These are phyloP conservation scores for Schizothecium vesticola DNA, from an alignment of 495 filamentous ascomycete genomes.

Conservation along the genomic window DNA sequence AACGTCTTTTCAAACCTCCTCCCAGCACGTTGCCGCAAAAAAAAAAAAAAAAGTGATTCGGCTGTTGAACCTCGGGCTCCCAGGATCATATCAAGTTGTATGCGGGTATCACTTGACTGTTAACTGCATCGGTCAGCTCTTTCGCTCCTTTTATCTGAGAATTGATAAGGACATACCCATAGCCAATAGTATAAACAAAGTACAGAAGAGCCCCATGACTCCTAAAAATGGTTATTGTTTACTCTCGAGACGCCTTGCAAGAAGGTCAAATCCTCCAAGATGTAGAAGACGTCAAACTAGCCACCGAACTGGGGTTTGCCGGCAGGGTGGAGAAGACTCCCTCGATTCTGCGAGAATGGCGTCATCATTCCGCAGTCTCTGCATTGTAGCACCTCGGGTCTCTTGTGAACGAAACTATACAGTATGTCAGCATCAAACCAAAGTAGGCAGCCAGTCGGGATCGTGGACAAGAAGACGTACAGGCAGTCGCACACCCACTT, in stretches of 20 bases:
- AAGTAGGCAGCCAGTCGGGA: background rate
- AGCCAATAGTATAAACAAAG: background rate
- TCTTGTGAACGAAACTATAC: background rate
- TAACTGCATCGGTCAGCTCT: background rate
- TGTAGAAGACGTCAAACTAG: background rate
- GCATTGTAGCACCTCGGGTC: conserved; percentile 1
- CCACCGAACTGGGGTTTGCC: background rate
- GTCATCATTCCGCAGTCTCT: background rate
- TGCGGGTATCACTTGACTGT: background rate
- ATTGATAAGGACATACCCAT: background rate
- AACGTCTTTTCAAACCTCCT: background rate
- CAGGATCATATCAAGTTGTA: background rate
- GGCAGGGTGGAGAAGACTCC: background rate
- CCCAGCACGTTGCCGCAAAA: background rate
- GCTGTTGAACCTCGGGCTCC: background rate
- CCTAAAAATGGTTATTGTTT: background rate
- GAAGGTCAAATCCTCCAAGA: background rate
- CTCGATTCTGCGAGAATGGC: background rate
- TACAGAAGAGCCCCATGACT: background rate
- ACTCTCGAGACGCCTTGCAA: no score
- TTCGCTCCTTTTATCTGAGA: background rate
- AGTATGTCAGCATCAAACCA: background rate
- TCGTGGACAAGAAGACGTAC: background rate
- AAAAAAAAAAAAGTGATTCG: background rate
- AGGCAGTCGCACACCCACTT: conserved; percentile 28